phyloP scores from a whole-genome alignment of 768 basidiomycete species.

The Leccinum sublutescens region DNA sequence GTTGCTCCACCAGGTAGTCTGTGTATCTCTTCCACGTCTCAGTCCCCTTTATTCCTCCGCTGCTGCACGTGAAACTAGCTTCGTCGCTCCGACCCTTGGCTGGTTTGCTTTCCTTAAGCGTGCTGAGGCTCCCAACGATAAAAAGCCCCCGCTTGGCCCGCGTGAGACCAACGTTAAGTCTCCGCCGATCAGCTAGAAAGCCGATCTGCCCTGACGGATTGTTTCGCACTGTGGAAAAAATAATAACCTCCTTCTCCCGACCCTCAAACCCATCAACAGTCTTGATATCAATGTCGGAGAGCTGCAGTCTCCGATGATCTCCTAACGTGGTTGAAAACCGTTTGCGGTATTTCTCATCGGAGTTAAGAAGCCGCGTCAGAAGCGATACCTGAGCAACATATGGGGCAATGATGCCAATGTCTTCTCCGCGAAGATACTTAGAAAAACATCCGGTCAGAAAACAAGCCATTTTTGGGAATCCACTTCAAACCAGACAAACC shows the following conservation, averaged over 20 bases:
- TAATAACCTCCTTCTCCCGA: conserved; percentile 87
- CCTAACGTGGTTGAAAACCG: conserved; percentile 66
- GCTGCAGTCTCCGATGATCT: conserved; percentile 59
- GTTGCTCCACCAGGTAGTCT: conserved; percentile 49
- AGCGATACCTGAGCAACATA: conserved; percentile 85
- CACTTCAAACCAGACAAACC: conserved; percentile 40
- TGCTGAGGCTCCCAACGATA: conserved; percentile 70
- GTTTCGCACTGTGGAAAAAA: conserved; percentile 89
- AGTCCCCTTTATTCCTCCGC: conserved; percentile 39
- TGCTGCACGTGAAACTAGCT: conserved; percentile 8
- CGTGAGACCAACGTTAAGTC: conserved; percentile 90
- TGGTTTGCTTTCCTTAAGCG: conserved; percentile 52
- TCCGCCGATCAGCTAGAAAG: conserved; percentile 80
- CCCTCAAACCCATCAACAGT: conserved; percentile 96
- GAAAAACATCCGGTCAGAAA: conserved; percentile 11
- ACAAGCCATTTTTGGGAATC: neutral
- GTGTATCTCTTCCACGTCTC: conserved; percentile 64
- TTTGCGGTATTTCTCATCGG: conserved; percentile 47
- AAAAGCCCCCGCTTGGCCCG: conserved; percentile 85
- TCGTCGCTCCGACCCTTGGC: conserved; percentile 18
- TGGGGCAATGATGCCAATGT: conserved; percentile 92
- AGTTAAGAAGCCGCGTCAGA: conserved; percentile 63
- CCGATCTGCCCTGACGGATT: conserved; percentile 78
- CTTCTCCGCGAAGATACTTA: conserved; percentile 60
- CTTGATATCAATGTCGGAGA: conserved; percentile 75